Evolutionary conservation across 345 rosid genomes (phyloP).

Genomic region (Gossypium ekmanianum): DNA sequence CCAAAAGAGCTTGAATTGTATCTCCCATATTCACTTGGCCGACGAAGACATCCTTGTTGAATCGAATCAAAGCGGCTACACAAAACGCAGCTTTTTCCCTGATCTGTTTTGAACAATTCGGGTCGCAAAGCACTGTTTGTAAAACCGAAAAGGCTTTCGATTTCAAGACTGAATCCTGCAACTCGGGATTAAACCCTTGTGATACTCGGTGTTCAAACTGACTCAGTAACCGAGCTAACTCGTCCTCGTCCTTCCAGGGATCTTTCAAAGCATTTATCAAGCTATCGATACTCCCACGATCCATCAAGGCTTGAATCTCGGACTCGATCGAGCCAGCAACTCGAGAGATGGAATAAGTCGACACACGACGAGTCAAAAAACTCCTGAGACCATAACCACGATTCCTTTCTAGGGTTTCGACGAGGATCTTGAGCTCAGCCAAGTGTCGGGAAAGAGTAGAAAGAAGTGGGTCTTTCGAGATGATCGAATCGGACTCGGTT

Average conservation of each 20-base stretch:
- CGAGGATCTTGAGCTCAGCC: constrained; percentile 38
- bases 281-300: constrained; percentile 54
- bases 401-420: constrained; percentile 33
- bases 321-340: constrained; percentile 59
- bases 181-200: constrained; percentile 47
- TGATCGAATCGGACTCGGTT: constrained; percentile 48
- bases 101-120: constrained; percentile 27
- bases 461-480: constrained; percentile 52
- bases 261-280: constrained; percentile 33
- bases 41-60: constrained; percentile 70
- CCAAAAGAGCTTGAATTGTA: constrained; percentile 41
- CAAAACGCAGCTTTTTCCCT: constrained; percentile 45
- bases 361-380: constrained; percentile 54
- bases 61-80: constrained; percentile 43
- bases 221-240: constrained; percentile 32
- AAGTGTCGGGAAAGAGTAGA: constrained; percentile 47
- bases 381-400: constrained; percentile 36
- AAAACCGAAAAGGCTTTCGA: constrained; percentile 41
- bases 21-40: constrained; percentile 53
- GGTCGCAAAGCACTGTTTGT: constrained; percentile 33
- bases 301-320: constrained; percentile 75
- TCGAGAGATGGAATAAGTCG: constrained; percentile 55
- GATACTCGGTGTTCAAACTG: constrained; percentile 46
- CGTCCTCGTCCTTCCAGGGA: constrained; percentile 32
- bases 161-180: constrained; percentile 52